Evolutionary conservation across 495 filamentous ascomycete species (phyloP).

Genomic region (Talaromyces stipitatus): DNA sequence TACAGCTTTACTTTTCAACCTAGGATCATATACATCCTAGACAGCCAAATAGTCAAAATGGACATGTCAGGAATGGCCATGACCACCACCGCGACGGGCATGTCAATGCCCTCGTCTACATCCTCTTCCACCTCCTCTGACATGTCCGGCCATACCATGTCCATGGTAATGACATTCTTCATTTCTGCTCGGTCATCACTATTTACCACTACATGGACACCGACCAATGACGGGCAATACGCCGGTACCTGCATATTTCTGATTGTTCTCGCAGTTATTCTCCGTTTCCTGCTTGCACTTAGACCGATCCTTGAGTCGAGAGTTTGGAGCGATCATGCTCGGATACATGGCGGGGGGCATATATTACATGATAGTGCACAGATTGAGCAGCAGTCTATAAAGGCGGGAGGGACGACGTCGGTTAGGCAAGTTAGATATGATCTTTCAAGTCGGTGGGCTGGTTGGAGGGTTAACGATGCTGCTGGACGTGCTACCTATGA

Average conservation of each 20-base stretch:
- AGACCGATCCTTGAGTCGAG: constrained; percentile 15
- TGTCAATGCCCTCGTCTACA: constrained; percentile 2
- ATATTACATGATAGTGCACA: not conserved
- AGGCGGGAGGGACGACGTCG: constrained; percentile 21
- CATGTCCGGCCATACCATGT: constrained; percentile 10
- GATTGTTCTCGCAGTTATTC: constrained; percentile 18
- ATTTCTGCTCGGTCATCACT: constrained; percentile 19
- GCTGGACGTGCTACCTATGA: constrained; percentile 18
- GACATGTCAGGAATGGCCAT: constrained; percentile 5
- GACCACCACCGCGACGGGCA: not conserved
- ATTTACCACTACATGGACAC: constrained; percentile 16
- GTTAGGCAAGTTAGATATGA: constrained; percentile 39
- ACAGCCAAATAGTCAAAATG: too few species aligned
- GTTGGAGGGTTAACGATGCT: constrained; percentile 21
- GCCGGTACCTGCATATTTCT: constrained; percentile 25
- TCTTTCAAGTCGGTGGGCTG: constrained; percentile 15
- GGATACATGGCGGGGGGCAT: not conserved
- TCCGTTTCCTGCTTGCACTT: constrained; percentile 19
- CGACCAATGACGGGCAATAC: constrained; percentile 18
- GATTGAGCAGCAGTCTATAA: constrained; percentile 2
- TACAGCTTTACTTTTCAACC: too few species aligned
- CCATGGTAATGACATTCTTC: constrained; percentile 26
- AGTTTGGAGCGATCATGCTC: constrained; percentile 15
- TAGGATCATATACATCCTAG: too few species aligned
- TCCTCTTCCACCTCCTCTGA: constrained; percentile 10